Base-by-base conservation (phyloP, 768 basidiomycete species). In the Mycena filopes region DNA sequence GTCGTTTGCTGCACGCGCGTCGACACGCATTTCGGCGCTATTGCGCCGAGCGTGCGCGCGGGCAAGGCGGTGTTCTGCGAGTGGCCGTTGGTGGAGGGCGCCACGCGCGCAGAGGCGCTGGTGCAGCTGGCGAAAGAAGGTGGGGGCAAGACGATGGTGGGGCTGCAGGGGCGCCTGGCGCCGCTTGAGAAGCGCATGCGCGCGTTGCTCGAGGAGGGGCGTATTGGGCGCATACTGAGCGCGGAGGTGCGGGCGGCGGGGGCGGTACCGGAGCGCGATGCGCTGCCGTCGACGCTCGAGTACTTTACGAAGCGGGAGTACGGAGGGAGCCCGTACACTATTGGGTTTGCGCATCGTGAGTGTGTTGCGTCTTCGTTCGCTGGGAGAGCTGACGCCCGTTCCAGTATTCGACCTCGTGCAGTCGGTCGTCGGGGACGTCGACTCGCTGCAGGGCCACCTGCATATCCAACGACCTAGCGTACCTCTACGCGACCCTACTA, bases 1-100 rank as follows among this genome's bases (percentile, higher is more conserved):
- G 66, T 67, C 15, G 66, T 67, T 0, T 55, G 53, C 33, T 45
- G 23, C 41, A 62, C 60, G 20, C 59, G 60, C 42, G 66, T 63
- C 21, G 59, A 60, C 46, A 31, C 28, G 21, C 66, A 67, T 40
- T 29, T 38, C 47, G 55, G n/a, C 25, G 59, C 61, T 4, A 25
- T 59, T 15, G 25, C 20, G 16, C 61, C 66, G 3, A 42, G 42
- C 15, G 36, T 67, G 42, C 48, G 18, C 1, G 62, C 55, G 25
- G 66, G 66, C 20, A 58, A 63, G 42, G 46, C 48, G 28, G 62
- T 73, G n/a, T 74, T 69, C 42, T 65, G 72, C 31, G 75, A 76
- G 59, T 76, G 75, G 75, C 72, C 75, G 2, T 59, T 68, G 12
- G 75, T 70, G 23, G 57, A 63, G 26, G 51, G 60, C 49, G 43